Evolutionary conservation across 2,329 filamentous ascomycete genomes (phyloP).

Genomic region (Colletotrichum abscissum): DNA sequence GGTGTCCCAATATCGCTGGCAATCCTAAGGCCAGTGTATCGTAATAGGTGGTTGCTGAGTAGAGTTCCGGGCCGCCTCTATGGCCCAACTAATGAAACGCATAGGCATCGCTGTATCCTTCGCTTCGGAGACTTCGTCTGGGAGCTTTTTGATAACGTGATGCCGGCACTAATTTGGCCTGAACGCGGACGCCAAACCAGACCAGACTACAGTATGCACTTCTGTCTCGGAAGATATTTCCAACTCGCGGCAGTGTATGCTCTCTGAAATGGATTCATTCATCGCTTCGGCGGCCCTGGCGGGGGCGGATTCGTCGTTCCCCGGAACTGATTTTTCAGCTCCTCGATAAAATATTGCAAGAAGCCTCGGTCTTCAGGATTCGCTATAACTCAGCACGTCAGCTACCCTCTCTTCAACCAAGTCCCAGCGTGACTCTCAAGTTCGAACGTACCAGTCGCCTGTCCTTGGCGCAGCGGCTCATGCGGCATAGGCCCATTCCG

Average conservation of each 20-base stretch:
- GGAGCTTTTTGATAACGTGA: no score
- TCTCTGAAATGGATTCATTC: conserved; percentile 3
- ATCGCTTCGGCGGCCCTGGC: conserved; percentile 35
- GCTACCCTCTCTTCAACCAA: background rate
- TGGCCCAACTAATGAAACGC: no score
- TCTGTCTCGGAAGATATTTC: background rate
- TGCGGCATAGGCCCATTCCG: conserved; percentile 61
- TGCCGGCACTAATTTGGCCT: no score
- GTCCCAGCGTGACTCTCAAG: background rate
- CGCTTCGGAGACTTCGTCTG: background rate
- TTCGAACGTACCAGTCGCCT: conserved; percentile 58
- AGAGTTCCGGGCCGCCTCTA: no score
- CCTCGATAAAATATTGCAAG: conserved; percentile 58
- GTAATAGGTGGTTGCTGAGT: background rate
- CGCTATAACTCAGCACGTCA: conserved; percentile 1
- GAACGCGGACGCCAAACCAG: no score
- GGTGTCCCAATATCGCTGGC: background rate
- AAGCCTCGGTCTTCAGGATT: conserved; percentile 30
- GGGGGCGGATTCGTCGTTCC: conserved; percentile 54
- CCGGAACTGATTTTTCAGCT: conserved; percentile 61
- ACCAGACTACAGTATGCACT: no score
- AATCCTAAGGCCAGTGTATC: background rate
- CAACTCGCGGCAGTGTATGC: no score
- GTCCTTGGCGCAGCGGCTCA: conserved; percentile 62
- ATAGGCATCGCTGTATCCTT: background rate